Evolutionary conservation across 371 early-diverging fungal genomes (phyloP), one percentile per base, ranked within the genome.

Genomic region (Dichotomocladium elegans): DNA sequence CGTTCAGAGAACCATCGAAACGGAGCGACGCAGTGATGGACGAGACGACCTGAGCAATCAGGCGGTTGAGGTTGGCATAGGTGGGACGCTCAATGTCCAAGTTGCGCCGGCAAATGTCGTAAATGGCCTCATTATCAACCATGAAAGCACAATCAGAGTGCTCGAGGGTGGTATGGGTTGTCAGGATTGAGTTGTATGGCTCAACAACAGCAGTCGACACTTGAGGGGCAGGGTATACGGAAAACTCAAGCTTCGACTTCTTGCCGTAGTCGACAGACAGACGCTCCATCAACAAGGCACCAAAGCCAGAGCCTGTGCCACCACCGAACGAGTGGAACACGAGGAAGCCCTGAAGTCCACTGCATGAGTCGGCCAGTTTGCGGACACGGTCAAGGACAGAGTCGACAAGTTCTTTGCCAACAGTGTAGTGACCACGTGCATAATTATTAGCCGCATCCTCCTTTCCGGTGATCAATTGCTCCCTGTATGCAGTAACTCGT

Each of bases 381-480:
- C 98, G 89, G 74, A 99, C 91, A 67, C 95, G 93, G 72, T 99
- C 99, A 56, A 98, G 82, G 47, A 95, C 96, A 48, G 83, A 77
- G 80, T 99, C 99, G 54, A 99, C 91, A 48, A 98, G 89, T 74
- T 97, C 98, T 85, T 98, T 98, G 60, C 99, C 99, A 60, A 97
- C 90, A 52, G 99, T 99, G 86, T 99, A 99, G 83, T 99, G 98
- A 70, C 99, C 99, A 87, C 98, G 91, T 44, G 99, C 99, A 74
- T 98, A 99, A 91, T 99, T 99, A 88, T 99, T 99, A 65, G 98
- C 99, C 28, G 99, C 99, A 78, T 98, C 99, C 77, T 98, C 98
- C 86, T 98, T 97, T 63, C 99, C 99, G 62, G 90, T 89, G 78
- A 99, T 96, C 66, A 99, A 81, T 83, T 95, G 93, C 68, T 94